Base-by-base conservation (phyloP, 2,329 filamentous ascomycete genomes). In the Venturia asperata region DNA sequence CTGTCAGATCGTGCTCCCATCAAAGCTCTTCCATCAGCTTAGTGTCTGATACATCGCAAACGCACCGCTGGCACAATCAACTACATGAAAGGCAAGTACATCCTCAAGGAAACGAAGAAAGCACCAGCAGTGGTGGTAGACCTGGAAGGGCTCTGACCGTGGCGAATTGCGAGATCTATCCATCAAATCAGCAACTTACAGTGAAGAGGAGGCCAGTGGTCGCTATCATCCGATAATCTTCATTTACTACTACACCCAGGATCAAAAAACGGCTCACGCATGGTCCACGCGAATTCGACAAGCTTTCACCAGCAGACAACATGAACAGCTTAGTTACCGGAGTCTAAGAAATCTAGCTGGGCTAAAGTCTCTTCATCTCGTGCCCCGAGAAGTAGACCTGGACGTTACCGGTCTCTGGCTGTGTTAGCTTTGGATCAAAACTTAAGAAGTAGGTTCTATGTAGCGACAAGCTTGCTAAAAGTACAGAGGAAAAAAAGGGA, bases 311-410 rank as follows among this genome's bases (percentile, higher is more conserved):
- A n/a, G 15, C 24, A 15, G 30, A 37, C 24, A 58, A 15, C 52
- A 58, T n/a, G 11, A 30, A 30, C 3, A 30, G 11, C 34, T 30
- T 21, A 4, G n/a, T 37, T 5, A 88, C 71, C 71, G 94, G 93
- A 67, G 96, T 90, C 92, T 92, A 96, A 15, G 90, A 90, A 43
- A 93, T 85, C 5, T 83, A 85, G 45, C 87, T 86, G 66, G 88
- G 85, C 66, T 79, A 84, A 72, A 91, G 87, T 41, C 79, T 77
- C n/a, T 80, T 79, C 15, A 96, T 82, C 72, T 96, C 90, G 73
- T 96, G 81, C 37, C 78, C 83, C 39, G 85, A 81, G 58, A 94
- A 80, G 74, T 95, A 95, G 3, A 88, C 84, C 78, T 95, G 88
- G 76, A 94, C 89, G 0, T 88, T 87, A 24, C 88, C 91, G 64